Evolutionary conservation across 208 protist species (phyloP), one percentile per base, ranked within the genome.

Genomic region (Phytomonas francai): DNA sequence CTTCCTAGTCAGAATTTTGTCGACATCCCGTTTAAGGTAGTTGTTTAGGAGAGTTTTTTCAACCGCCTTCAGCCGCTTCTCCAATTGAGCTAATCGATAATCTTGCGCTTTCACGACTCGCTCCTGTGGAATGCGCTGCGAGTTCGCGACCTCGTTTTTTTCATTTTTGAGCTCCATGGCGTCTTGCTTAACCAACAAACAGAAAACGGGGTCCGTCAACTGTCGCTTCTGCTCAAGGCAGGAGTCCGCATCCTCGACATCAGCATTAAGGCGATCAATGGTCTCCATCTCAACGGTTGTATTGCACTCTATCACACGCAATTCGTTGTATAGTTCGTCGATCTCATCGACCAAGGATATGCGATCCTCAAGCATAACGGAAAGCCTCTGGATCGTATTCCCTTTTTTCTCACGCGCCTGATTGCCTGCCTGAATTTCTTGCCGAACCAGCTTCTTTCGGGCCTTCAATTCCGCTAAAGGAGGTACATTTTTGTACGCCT

Each of bases 101-200:
- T 94, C 86, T 72, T 94, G 89, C 36, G 89, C 86, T 70, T 94
- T 94, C 22, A 94, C 80, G n/a, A 94, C 83, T 11, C 86, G 81
- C 59, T 94, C 89, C 68, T 92, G 86, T 22, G 80, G 79, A 51
- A 80, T 81, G 63, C 87, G 81, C 66, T 84, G 72, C 57, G 74
- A 78, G 61, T 78, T 83, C 14, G 88, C 72, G 2, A 77, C 81
- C 39, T 83, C 79, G 56, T 81, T 73, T 70, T 78, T 78, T 62
- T 85, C 78, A 22, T 63, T 65, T 67, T 83, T 83, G 58, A 94
- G 72, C 39, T 79, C 71, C 14, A 63, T 67, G 25, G 83, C 78
- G 59, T 87, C 80, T 65, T 89, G 73, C 51, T 90, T 78, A 68
- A 91, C 83, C 5, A 89, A 29, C 29, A 76, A 76, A 51, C 76